These are phyloP conservation scores for Mixia osmundae DNA, from an alignment of 1,284 basidiomycete genomes.

Conservation along the genomic window DNA sequence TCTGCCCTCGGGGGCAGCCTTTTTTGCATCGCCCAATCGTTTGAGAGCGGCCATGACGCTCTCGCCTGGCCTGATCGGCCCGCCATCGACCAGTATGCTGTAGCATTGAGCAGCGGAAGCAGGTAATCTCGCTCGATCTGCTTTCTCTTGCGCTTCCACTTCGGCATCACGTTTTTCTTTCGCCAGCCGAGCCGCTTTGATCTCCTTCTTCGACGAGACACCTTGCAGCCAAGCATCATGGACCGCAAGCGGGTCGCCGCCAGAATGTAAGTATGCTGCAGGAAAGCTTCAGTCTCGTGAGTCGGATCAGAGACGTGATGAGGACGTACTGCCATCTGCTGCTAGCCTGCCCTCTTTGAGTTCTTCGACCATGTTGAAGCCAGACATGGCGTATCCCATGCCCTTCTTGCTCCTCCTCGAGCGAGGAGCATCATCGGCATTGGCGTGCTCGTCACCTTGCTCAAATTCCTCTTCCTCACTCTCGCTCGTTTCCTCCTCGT, in stretches of 20 bases:
- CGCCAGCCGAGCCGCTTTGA: slow-evolving; percentile 45
- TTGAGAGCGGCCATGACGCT: slow-evolving; percentile 73
- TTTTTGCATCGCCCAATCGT: slow-evolving; percentile 28
- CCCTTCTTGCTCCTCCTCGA: slow-evolving; percentile 39
- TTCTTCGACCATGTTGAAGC: slow-evolving; percentile 98
- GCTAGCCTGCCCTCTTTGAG: slow-evolving; percentile 94
- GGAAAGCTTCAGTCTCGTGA: slow-evolving; percentile 11
- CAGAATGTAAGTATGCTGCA: slow-evolving; percentile 49
- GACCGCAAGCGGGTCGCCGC: slow-evolving; percentile 58
- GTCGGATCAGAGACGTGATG: not conserved
- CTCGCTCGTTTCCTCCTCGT: slow-evolving; percentile 27
- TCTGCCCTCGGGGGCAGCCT: not conserved
- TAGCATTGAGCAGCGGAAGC: slow-evolving; percentile 15
- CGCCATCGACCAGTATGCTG: slow-evolving; percentile 3
- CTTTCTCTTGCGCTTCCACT: slow-evolving; percentile 44
- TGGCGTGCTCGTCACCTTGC: slow-evolving; percentile 29
- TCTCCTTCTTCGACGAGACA: slow-evolving; percentile 49
- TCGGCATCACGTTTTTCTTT: slow-evolving; percentile 36
- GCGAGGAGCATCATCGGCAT: slow-evolving; percentile 18
- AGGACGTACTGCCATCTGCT: slow-evolving; percentile 39
- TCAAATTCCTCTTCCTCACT: slow-evolving; percentile 47
- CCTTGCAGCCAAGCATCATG: slow-evolving; percentile 93
- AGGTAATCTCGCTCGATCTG: slow-evolving; percentile 24
- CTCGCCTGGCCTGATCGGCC: too few relatives aligned
- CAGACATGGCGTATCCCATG: slow-evolving; percentile 80